Conservation (phyloP, 23 red algal species). For the Gracilaria caudata region DNA sequence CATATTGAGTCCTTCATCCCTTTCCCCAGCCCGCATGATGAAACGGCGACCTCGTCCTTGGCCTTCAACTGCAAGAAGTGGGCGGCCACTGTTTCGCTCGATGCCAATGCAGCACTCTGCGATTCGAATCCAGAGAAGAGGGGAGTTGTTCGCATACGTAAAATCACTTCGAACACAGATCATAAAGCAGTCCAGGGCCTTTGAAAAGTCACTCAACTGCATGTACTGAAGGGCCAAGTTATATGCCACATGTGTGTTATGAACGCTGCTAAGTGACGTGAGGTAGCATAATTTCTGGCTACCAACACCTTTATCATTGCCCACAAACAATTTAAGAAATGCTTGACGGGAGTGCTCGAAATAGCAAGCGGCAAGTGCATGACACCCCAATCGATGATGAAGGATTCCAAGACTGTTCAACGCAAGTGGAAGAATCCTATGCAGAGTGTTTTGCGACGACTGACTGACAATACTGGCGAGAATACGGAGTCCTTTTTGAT, state of each 20-base stretch:
- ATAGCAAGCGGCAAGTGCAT: constrained; percentile 69
- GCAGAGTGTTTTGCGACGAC: constrained; percentile 8
- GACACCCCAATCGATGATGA: constrained; percentile 55
- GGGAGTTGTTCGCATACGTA: constrained; percentile 25
- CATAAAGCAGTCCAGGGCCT: constrained; percentile 47
- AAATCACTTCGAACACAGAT: constrained; percentile 35
- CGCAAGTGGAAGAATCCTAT: constrained; percentile 41
- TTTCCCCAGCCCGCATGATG: constrained; percentile 40
- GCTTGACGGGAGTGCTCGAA: constrained; percentile 53
- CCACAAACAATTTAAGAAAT: constrained; percentile 32
- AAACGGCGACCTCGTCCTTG: constrained; percentile 58
- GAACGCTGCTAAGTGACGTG: constrained; percentile 14
- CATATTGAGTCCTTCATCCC: constrained; percentile 51
- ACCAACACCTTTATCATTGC: not conserved
- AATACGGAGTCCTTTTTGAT: constrained; percentile 55
- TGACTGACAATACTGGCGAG: constrained; percentile 43
- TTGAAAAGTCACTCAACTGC: constrained; percentile 46
- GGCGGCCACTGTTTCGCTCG: constrained; percentile 29
- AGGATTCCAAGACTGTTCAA: constrained; percentile 68
- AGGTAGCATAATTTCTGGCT: not conserved
- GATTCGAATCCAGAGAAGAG: constrained; percentile 71
- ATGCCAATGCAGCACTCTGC: constrained; percentile 67
- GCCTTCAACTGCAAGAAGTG: constrained; percentile 43
- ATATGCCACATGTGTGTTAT: constrained; percentile 60
- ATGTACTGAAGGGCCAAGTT: constrained; percentile 71